phyloP scores from a whole-genome alignment of 352 stramenopile genomes.

The Phytophthora sojae region DNA sequence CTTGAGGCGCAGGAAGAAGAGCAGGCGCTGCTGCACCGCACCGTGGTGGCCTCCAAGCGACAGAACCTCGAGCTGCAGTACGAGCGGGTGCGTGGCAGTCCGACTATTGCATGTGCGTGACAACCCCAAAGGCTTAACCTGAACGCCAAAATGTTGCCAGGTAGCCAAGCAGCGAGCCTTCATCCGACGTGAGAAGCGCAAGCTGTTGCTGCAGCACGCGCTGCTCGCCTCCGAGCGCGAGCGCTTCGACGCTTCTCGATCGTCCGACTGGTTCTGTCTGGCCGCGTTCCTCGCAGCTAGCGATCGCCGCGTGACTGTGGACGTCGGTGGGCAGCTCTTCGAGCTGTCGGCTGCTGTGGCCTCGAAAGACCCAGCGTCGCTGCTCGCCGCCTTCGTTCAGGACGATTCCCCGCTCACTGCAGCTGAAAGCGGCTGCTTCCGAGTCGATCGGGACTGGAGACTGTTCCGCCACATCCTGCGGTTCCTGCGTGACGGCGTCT shows the following conservation, averaged over 20 bases:
- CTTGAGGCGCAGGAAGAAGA: conserved; percentile 62
- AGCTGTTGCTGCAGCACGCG: conserved; percentile 77
- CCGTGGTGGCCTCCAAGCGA: conserved; percentile 71
- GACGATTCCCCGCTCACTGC: conserved; percentile 67
- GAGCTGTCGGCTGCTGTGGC: conserved; percentile 64
- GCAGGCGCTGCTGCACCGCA: conserved; percentile 74
- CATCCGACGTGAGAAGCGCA: conserved; percentile 81
- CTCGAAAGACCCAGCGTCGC: conserved; percentile 60
- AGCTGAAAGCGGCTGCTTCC: conserved; percentile 77
- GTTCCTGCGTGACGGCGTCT: conserved; percentile 79
- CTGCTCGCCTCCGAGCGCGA: conserved; percentile 78
- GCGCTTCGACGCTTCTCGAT: conserved; percentile 73
- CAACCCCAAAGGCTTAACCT: not conserved
- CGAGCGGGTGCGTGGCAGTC: conserved; percentile 48
- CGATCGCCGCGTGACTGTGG: conserved; percentile 63
- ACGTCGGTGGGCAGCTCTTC: conserved; percentile 79
- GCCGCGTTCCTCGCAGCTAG: conserved; percentile 52
- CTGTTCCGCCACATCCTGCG: conserved; percentile 82
- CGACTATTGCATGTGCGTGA: not conserved
- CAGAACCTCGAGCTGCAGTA: conserved; percentile 70
- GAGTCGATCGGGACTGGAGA: conserved; percentile 79
- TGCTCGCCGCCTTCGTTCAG: conserved; percentile 72
- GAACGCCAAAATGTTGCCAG: too few relatives aligned
- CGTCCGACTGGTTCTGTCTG: conserved; percentile 81
- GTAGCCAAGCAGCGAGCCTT: conserved; percentile 80